These are phyloP conservation scores for Cardiosporidium cionae DNA, from an alignment of 169 alveolate genomes.

Conservation along the genomic window DNA sequence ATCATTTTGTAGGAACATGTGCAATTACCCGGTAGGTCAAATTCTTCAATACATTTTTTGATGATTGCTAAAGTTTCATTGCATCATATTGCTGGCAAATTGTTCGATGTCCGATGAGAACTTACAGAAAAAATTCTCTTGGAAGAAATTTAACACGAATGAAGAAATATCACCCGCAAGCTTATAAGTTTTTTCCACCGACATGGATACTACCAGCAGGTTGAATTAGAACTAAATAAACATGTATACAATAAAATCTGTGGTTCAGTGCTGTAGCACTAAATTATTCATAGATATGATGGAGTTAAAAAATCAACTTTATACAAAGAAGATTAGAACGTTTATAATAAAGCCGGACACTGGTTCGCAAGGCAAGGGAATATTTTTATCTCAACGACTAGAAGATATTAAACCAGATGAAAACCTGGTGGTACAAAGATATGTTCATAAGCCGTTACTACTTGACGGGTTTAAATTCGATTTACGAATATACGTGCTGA, in stretches of 20 bases:
- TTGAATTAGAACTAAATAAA: neutral
- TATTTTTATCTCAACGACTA: slow-evolving; percentile 46
- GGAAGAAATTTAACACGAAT: slow-evolving; percentile 69
- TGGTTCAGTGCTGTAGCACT: neutral
- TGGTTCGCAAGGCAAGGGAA: slow-evolving; percentile 80
- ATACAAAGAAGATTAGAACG: slow-evolving; percentile 41
- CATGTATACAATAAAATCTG: neutral
- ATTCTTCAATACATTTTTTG: neutral
- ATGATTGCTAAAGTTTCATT: neutral
- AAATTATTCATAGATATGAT: slow-evolving; percentile 3
- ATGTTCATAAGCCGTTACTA: slow-evolving; percentile 77
- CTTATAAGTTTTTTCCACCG: slow-evolving; percentile 76
- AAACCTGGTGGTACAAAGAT: slow-evolving; percentile 66
- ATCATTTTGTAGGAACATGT: slow-evolving; percentile 33
- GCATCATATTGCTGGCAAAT: neutral
- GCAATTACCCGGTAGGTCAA: slow-evolving; percentile 26
- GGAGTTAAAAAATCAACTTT: slow-evolving; percentile 9
- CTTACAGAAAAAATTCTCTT: slow-evolving; percentile 67
- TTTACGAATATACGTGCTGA: slow-evolving; percentile 82
- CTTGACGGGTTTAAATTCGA: slow-evolving; percentile 85
- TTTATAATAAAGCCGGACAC: slow-evolving; percentile 85
- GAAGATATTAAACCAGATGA: slow-evolving; percentile 58
- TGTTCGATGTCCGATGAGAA: neutral
- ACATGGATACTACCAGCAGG: slow-evolving; percentile 81
- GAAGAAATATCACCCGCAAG: slow-evolving; percentile 65